A percentile compares a stretch with the other conserved stretches of the same genome.
Evolutionary conservation across 257 asterid species (phyloP).

Genomic region (Agastache rugosa): DNA sequence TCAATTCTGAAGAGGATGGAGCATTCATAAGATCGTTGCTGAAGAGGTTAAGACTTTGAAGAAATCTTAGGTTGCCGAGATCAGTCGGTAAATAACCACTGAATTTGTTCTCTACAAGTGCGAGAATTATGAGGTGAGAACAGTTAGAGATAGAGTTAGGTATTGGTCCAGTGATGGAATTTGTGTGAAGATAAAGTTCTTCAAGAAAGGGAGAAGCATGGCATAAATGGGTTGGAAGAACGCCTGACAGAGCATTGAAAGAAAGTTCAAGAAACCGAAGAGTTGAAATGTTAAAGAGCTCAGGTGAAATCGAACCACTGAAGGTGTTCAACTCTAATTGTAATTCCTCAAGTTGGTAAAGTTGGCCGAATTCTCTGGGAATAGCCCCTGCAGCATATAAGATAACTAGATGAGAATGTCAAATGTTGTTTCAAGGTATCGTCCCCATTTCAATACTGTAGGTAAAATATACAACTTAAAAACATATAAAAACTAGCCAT

Average conservation of each 20-base stretch:
- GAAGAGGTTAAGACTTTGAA: not conserved
- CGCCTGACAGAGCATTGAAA: constrained; percentile 23
- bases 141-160: constrained; percentile 45
- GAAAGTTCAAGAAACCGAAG: not conserved
- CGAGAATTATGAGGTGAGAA: constrained; percentile 32
- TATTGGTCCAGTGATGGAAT: constrained; percentile 38
- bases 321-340: not conserved
- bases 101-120: constrained; percentile 9
- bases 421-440: not conserved
- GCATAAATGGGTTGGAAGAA: constrained; percentile 28
- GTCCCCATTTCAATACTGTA: too few relatives aligned
- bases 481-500: too few relatives aligned
- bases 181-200: not conserved
- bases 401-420: not conserved
- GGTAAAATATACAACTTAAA: too few relatives aligned
- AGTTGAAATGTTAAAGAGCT: constrained; percentile 36
- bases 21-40: constrained; percentile 28
- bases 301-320: not conserved
- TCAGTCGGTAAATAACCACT: constrained; percentile 31
- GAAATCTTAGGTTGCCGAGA: constrained; percentile 33
- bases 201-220: not conserved
- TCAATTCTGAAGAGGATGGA: constrained; percentile 18
- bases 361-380: not conserved
- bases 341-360: not conserved
- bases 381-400: not conserved